phyloP scores from a whole-genome alignment of 2,329 filamentous ascomycete species.

The Nannizzia gypsea region DNA sequence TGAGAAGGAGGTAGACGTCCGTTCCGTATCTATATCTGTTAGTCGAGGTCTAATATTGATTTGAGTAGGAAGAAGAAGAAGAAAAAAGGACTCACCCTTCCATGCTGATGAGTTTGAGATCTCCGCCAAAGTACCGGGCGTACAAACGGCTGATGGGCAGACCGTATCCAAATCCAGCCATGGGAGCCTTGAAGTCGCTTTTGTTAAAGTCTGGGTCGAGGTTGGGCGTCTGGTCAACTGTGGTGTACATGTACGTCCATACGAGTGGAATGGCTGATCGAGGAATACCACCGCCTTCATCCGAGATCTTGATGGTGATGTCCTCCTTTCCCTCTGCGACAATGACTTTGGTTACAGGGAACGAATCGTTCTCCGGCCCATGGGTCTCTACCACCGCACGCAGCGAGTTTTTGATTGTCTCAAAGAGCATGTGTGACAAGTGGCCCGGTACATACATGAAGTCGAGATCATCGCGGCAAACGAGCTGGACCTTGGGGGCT shows the following conservation, averaged over 20 bases:
- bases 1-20: slow-evolving; percentile 95
- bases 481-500: slow-evolving; percentile 88
- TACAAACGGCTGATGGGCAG: slow-evolving; percentile 89
- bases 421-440: slow-evolving; percentile 97
- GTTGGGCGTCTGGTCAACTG: slow-evolving; percentile 87
- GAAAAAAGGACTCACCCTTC: slow-evolving; percentile 60
- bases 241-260: slow-evolving; percentile 99
- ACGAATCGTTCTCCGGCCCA: slow-evolving; percentile 88
- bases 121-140: slow-evolving; percentile 92
- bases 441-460: slow-evolving; percentile 99
- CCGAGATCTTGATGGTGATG: slow-evolving; percentile 96
- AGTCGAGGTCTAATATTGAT: not conserved
- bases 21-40: slow-evolving; percentile 66
- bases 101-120: slow-evolving; percentile 97
- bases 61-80: not conserved
- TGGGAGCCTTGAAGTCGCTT: slow-evolving; percentile 97
- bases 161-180: slow-evolving; percentile 98
- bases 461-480: slow-evolving; percentile 85
- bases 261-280: slow-evolving; percentile 86
- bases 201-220: slow-evolving; percentile 97
- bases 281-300: slow-evolving; percentile 93
- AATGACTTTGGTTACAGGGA: slow-evolving; percentile 93
- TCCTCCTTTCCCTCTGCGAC: slow-evolving; percentile 96
- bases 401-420: slow-evolving; percentile 96
- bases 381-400: slow-evolving; percentile 93